A percentile compares a stretch with the other conserved stretches of the same genome.
These are phyloP conservation scores for Malassezia nana DNA, from an alignment of 1,284 basidiomycete species.

Conservation along the genomic window DNA sequence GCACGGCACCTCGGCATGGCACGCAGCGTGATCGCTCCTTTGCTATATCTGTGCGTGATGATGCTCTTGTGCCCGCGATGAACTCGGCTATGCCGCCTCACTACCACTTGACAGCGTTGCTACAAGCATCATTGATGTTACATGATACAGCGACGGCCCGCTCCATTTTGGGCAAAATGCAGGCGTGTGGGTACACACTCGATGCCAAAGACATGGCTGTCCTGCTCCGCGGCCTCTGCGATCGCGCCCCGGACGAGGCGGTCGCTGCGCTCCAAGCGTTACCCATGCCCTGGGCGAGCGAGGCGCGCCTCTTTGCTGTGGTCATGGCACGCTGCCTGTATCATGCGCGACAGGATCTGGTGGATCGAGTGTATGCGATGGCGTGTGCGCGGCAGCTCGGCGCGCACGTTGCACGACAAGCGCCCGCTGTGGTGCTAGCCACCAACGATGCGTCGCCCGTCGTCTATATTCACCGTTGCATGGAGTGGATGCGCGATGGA, in stretches of 20 bases:
- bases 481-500: constrained; percentile 6
- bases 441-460: background rate
- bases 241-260: background rate
- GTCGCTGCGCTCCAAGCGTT: background rate
- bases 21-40: background rate
- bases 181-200: background rate
- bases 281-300: background rate
- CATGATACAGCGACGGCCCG: background rate
- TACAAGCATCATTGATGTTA: constrained; percentile 12
- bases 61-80: constrained; percentile 1
- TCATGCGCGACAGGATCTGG: background rate
- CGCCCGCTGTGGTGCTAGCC: background rate
- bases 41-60: constrained; percentile 9
- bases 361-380: background rate
- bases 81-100: background rate
- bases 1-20: background rate
- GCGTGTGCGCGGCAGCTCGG: background rate
- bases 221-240: constrained; percentile 9
- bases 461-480: background rate
- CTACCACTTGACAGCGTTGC: constrained; percentile 10
- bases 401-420: background rate
- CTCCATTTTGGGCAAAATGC: background rate
- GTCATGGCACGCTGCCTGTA: constrained; percentile 3
- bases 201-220: constrained; percentile 14
- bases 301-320: constrained; percentile 13